Evolutionary conservation across 2,329 filamentous ascomycete species (phyloP), one percentile per base, ranked within the genome.

Genomic region (Aureobasidium mangrovei): DNA sequence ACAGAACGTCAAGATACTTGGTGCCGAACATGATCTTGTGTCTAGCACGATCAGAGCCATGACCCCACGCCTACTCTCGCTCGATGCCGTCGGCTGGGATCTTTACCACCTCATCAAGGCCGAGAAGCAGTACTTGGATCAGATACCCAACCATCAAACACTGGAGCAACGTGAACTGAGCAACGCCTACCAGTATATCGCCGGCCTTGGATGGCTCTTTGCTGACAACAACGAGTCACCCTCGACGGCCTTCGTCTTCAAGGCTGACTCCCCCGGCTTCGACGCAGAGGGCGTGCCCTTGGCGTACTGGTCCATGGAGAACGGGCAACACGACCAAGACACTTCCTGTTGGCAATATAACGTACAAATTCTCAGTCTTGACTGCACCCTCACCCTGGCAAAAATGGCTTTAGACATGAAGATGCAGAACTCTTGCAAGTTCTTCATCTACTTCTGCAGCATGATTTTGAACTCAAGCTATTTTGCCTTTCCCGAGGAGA

Each of bases 1-100:
- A 35, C 47, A 51, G 38, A 51, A 51, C 2, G 36, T 51, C 47
- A 51, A 40, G 36, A 41, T 51, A 40, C 33, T 40, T 32, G 47
- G 47, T 33, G 38, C 38, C 33, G 47, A 51, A 41, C 47, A 26
- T 28, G 38, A 33, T 41, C 36, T 51, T 42, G 47, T 38, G 7
- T 33, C 36, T n/a, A 27, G 28, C 29, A 51, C 47, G 12, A 26
- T 40, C 38, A 42, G 24, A 51, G 27, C 29, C 18, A 51, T 51
- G 47, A 51, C 36, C 8, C 27, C 28, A 41, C 36, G 47, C 18
- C 26, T 51, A 8, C n/a, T 51, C 38, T 51, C 36, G 38, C 36
- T 42, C 33, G 47, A 51, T 42, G 47, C 38, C 18, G 18, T 35
- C 18, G 47, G 47, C 28, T 41, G 47, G 47, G 36, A 51, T 35